These are phyloP conservation scores for Haplosporangium sp. DNA, from an alignment of 371 early-diverging fungal species.

Conservation along the genomic window DNA sequence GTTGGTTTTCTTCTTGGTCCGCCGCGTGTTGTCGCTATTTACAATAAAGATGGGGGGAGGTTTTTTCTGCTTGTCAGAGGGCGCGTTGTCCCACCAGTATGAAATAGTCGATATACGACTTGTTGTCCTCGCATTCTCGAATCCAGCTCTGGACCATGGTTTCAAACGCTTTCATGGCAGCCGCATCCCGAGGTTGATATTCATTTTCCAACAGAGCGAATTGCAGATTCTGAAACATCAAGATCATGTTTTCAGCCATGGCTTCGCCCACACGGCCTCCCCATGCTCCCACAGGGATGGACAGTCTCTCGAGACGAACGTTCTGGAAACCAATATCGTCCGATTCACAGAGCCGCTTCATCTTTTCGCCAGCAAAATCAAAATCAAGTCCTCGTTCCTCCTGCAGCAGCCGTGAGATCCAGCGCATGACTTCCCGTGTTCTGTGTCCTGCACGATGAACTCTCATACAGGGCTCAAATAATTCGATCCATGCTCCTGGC, in stretches of 20 bases:
- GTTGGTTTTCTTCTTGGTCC: too few relatives aligned
- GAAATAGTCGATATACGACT: slow-evolving; percentile 49
- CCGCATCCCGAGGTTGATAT: slow-evolving; percentile 1
- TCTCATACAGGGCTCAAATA: slow-evolving; percentile 54
- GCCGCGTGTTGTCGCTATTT: too few relatives aligned
- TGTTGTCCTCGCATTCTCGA: slow-evolving; percentile 51
- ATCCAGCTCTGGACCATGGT: slow-evolving; percentile 51
- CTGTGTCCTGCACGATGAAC: slow-evolving; percentile 47
- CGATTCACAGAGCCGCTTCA: slow-evolving; percentile 43
- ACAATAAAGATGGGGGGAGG: too few relatives aligned
- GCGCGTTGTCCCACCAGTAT: slow-evolving; percentile 34
- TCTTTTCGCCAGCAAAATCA: slow-evolving; percentile 54
- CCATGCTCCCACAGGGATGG: slow-evolving; percentile 51
- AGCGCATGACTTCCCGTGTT: slow-evolving; percentile 48
- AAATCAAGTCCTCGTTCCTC: slow-evolving; percentile 53
- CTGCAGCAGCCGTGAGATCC: slow-evolving; percentile 42
- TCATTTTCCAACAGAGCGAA: slow-evolving; percentile 31
- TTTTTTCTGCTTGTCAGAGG: too few relatives aligned
- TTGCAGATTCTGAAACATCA: slow-evolving; percentile 50
- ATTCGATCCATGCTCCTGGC: slow-evolving; percentile 52
- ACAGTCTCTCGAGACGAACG: slow-evolving; percentile 37
- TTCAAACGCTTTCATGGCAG: slow-evolving; percentile 39
- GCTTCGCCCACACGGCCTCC: slow-evolving; percentile 51
- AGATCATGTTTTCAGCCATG: slow-evolving; percentile 54
- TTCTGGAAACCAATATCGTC: slow-evolving; percentile 44